Evolutionary conservation across 179 eudicot genomes (phyloP).

Genomic region (Beta macrorhiza): DNA sequence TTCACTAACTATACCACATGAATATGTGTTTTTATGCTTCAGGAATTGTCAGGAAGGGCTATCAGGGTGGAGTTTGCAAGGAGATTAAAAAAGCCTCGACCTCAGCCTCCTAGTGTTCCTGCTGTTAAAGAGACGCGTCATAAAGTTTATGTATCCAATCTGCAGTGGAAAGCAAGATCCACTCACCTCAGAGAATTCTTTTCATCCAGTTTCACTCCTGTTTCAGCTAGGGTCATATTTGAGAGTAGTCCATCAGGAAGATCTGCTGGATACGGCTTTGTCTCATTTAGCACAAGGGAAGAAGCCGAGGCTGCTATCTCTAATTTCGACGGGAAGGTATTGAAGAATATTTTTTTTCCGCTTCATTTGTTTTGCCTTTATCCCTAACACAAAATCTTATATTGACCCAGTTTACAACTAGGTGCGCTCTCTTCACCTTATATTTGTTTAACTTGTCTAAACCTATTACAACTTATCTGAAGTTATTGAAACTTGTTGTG

Average conservation of each 20-base stretch:
- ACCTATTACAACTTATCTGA: too few species aligned
- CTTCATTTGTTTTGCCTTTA: background rate
- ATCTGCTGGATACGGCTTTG: constrained; percentile 95
- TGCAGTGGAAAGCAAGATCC: constrained; percentile 90
- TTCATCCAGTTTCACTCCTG: constrained; percentile 51
- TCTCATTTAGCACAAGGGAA: constrained; percentile 69
- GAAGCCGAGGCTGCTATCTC: constrained; percentile 82
- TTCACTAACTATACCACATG: background rate
- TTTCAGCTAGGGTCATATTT: constrained; percentile 74
- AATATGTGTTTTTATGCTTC: constrained; percentile 20
- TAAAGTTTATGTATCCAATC: constrained; percentile 76
- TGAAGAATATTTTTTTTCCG: background rate
- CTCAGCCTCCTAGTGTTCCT: constrained; percentile 35
- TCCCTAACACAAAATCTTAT: too few species aligned
- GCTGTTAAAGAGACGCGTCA: constrained; percentile 58
- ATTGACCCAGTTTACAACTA: too few species aligned
- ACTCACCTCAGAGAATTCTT: constrained; percentile 71
- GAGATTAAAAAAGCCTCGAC: constrained; percentile 61
- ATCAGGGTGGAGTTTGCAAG: constrained; percentile 71
- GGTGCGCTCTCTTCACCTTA: too few species aligned
- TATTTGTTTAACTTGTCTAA: too few species aligned
- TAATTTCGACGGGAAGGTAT: constrained; percentile 81
- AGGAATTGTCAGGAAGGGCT: constrained; percentile 75
- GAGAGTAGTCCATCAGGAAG: constrained; percentile 58
- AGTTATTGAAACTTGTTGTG: too few species aligned